phyloP scores from a whole-genome alignment of 2,329 filamentous ascomycete species.

The Colletotrichum sp. region DNA sequence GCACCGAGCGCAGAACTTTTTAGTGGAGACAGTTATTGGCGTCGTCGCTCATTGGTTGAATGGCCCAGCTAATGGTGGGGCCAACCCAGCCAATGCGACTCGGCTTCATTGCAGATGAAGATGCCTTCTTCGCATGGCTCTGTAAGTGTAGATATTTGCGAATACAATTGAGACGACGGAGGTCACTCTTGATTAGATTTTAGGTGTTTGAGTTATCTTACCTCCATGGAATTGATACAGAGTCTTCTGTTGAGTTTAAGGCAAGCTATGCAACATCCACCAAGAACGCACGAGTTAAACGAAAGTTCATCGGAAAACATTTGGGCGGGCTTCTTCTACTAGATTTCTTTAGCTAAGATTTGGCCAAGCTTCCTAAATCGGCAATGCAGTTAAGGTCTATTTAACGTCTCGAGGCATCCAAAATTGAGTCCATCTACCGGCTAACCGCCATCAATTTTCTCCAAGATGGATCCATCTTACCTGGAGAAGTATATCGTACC shows the following conservation, averaged over 20 bases:
- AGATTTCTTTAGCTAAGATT: neutral
- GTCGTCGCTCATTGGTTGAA: neutral
- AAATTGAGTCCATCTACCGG: neutral
- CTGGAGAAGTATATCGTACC: neutral
- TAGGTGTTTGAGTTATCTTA: neutral
- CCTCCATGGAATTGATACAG: neutral
- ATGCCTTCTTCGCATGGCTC: neutral
- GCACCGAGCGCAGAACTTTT: constrained; percentile 22
- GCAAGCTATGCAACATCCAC: neutral
- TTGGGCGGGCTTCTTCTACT: neutral
- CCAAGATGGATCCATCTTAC: neutral
- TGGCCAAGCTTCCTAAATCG: neutral
- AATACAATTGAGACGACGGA: neutral
- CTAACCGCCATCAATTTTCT: neutral
- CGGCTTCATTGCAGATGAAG: neutral
- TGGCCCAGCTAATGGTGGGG: neutral
- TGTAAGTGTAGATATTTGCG: neutral
- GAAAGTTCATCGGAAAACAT: neutral
- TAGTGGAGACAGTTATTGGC: neutral
- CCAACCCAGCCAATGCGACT: neutral
- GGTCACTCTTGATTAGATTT: neutral
- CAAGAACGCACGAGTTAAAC: neutral
- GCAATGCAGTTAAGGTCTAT: neutral
- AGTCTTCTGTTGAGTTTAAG: neutral
- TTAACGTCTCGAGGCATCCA: neutral